These are phyloP conservation scores for Rhododendron simsii DNA, from an alignment of 148 eudicot species.

Conservation along the genomic window DNA sequence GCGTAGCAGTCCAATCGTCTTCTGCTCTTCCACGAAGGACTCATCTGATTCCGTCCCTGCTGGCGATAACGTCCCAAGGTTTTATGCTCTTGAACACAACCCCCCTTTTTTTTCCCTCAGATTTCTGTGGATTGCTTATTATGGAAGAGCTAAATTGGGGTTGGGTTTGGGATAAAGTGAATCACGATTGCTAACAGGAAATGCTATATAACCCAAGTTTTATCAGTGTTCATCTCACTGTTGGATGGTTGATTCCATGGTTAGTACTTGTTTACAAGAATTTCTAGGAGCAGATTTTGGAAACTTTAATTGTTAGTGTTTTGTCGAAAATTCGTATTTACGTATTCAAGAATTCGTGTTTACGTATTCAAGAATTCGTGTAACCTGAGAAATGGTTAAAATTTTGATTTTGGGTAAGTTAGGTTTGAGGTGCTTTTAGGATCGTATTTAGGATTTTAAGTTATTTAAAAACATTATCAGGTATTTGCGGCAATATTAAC, in stretches of 20 bases:
- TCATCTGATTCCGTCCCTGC: slow-evolving; percentile 25
- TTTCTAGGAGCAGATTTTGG: not conserved
- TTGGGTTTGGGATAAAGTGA: not conserved
- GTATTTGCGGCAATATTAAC: not conserved
- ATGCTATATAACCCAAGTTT: not conserved
- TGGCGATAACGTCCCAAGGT: slow-evolving; percentile 46
- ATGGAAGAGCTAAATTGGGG: not conserved
- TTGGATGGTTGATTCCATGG: not conserved
- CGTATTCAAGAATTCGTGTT: not conserved
- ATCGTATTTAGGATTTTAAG: not conserved
- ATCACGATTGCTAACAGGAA: not conserved
- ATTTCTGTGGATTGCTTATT: not conserved
- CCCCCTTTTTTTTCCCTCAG: not conserved
- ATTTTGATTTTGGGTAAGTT: not conserved
- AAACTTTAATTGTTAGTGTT: no score
- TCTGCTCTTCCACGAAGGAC: slow-evolving; percentile 33
- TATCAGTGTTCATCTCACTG: no score
- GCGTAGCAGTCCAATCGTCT: slow-evolving; percentile 10
- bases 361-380: not conserved
- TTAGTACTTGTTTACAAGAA: not conserved
- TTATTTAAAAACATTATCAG: not conserved
- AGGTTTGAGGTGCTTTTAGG: not conserved
- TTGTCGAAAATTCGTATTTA: no score
- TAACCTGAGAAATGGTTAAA: not conserved
- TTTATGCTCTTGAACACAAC: not conserved